phyloP scores from a whole-genome alignment of 2,329 filamentous ascomycete species.

The Hymenoscyphus occultus region DNA sequence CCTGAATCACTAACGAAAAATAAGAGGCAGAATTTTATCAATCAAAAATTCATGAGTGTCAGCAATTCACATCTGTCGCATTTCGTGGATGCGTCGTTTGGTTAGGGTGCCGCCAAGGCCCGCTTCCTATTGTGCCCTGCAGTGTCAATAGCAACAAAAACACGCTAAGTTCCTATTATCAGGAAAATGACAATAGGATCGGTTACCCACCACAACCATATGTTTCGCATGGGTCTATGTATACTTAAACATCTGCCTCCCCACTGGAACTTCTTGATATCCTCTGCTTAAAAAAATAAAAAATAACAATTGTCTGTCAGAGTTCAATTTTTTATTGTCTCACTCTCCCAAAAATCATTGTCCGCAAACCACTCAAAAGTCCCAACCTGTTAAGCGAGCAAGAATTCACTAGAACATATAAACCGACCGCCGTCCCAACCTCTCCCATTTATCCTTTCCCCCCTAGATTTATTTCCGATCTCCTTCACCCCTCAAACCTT shows the following conservation, averaged over 20 bases:
- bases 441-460: neutral
- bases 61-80: neutral
- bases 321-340: neutral
- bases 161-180: constrained; percentile 11
- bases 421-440: neutral
- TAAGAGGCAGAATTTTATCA: neutral
- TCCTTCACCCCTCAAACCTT: neutral
- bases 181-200: constrained; percentile 15
- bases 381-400: neutral
- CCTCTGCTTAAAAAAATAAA: neutral
- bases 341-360: neutral
- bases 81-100: neutral
- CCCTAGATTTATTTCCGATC: neutral
- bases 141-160: constrained; percentile 13
- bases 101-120: neutral
- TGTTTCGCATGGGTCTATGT: neutral
- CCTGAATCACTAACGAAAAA: neutral
- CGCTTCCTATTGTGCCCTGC: constrained; percentile 17
- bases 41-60: neutral
- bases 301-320: neutral
- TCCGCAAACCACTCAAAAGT: neutral
- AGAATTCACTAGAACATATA: neutral
- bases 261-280: neutral
- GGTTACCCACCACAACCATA: neutral
- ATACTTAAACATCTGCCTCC: neutral